Percentiles rank a stretch among this genome's conserved stretches.
These are phyloP conservation scores for Penicillium sp. DNA, from an alignment of 2,329 filamentous ascomycete species.

Conservation along the genomic window DNA sequence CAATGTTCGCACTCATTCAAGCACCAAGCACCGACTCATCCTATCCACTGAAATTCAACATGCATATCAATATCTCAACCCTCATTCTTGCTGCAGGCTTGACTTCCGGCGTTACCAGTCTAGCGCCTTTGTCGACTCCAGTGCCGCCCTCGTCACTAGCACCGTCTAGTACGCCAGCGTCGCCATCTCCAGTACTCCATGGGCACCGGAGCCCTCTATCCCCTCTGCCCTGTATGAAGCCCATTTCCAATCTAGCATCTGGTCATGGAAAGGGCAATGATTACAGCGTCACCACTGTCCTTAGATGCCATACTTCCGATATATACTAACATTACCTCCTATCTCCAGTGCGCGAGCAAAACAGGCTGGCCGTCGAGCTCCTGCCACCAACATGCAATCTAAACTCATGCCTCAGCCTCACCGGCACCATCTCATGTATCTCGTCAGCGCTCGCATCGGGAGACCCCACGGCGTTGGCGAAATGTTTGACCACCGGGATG, in stretches of 20 bases:
- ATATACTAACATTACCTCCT: neutral
- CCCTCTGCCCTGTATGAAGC: constrained; percentile 3
- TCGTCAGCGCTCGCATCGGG: constrained; percentile 17
- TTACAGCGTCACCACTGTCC: neutral
- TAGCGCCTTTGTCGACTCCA: neutral
- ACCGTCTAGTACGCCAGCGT: neutral
- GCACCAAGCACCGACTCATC: no score
- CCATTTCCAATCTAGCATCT: neutral
- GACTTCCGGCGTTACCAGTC: neutral
- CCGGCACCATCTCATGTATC: constrained; percentile 20
- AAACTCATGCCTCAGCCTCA: constrained; percentile 22
- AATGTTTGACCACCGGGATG: constrained; percentile 19
- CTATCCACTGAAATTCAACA: neutral
- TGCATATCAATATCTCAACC: constrained; percentile 15
- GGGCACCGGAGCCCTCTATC: neutral
- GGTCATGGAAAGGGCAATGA: neutral
- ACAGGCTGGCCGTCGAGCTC: constrained; percentile 13
- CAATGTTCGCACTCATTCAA: no score
- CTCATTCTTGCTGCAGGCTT: constrained; percentile 12
- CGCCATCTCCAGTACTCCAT: neutral
- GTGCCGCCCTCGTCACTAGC: neutral
- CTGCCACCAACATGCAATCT: constrained; percentile 22
- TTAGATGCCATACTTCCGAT: neutral
- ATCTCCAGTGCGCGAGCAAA: constrained; percentile 18
- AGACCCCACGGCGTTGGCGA: constrained; percentile 20